phyloP scores from a whole-genome alignment of 1,139 yeast species.

The Nadsonia starkeyi-henricii region DNA sequence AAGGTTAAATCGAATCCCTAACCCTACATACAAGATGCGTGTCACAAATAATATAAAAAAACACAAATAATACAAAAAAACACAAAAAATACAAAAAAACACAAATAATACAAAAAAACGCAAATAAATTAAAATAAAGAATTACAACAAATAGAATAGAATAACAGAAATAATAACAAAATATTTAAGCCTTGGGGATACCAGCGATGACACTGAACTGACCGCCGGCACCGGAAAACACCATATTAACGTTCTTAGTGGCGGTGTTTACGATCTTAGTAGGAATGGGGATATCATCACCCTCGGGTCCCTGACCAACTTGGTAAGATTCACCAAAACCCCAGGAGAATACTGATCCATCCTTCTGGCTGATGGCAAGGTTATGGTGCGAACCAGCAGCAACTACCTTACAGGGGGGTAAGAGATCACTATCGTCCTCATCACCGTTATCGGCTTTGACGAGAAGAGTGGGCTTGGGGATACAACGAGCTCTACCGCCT shows the following conservation, averaged over 20 bases:
- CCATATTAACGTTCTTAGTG: slow-evolving; percentile 60
- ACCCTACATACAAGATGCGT: too few relatives aligned
- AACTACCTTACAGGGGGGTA: slow-evolving; percentile 47
- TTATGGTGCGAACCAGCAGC: slow-evolving; percentile 91
- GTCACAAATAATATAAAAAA: too few relatives aligned
- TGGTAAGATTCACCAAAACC: slow-evolving; percentile 97
- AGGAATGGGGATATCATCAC: slow-evolving; percentile 49
- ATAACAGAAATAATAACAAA: neutral
- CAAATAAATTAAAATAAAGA: too few relatives aligned
- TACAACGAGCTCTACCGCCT: slow-evolving; percentile 13
- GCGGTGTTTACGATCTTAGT: slow-evolving; percentile 88
- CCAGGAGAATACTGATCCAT: slow-evolving; percentile 88
- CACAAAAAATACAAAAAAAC: too few relatives aligned
- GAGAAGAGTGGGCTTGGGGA: slow-evolving; percentile 58
- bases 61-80: too few relatives aligned
- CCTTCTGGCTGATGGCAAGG: slow-evolving; percentile 57
- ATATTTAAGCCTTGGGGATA: slow-evolving; percentile 15
- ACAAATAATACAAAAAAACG: too few relatives aligned
- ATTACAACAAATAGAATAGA: too few relatives aligned
- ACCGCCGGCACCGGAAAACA: slow-evolving; percentile 78
- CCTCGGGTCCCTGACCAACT: slow-evolving; percentile 64
- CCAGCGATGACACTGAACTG: slow-evolving; percentile 90
- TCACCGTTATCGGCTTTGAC: slow-evolving; percentile 29
- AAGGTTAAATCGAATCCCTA: too few relatives aligned
- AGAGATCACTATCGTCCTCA: slow-evolving; percentile 22